Base-by-base conservation (phyloP, 2,329 filamentous ascomycete genomes). In the Penicillium crustosum region DNA sequence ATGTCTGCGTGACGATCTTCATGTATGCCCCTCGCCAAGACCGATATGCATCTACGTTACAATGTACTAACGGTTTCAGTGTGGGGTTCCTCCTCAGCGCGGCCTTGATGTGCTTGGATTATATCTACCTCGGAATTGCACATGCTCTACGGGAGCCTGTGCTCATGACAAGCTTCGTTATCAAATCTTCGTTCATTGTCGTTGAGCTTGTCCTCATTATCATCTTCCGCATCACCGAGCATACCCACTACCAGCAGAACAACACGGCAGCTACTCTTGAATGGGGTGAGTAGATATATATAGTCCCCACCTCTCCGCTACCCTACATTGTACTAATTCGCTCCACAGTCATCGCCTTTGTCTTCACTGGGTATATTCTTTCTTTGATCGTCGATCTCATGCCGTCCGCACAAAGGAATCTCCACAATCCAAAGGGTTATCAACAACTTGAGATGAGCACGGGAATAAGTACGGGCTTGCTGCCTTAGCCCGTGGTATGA, bases 121-220 rank as follows among this genome's bases (percentile, higher is more conserved):
- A 64, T 33, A 61, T 64, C 29, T 62, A 62, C 15, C 29, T 62
- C n/a, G 51, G 55, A 13, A 56, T 49, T 2, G 50, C 60, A 15
- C 53, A 57, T 49, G 56, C 58, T 19, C 45, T 60, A 6, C 55
- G 59, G 4, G 43, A 60, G 36, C 61, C 55, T 8, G 58, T 62
- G 51, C 55, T 64, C 7, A 54, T 62, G 21, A 55, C 61, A n/a
- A 64, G 61, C n/a, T 62, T 64, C 12, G 36, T 53, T 3, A 64
- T 64, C 58, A 64, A 64, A 41, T 17, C 58, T 6, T 61, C 60
- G 7, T 64, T 64, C 41, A 57, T 64, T 19, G 61, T 64, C 38
- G 54, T 60, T 12, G 61, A 64, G 41, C 58, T 64, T 21, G 55
- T 36, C 15, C 61, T 64, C 43, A 62, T 64, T 15, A 53, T 64